Evolutionary conservation across 1,284 basidiomycete species (phyloP).

Genomic region (Ganoderma sp.): DNA sequence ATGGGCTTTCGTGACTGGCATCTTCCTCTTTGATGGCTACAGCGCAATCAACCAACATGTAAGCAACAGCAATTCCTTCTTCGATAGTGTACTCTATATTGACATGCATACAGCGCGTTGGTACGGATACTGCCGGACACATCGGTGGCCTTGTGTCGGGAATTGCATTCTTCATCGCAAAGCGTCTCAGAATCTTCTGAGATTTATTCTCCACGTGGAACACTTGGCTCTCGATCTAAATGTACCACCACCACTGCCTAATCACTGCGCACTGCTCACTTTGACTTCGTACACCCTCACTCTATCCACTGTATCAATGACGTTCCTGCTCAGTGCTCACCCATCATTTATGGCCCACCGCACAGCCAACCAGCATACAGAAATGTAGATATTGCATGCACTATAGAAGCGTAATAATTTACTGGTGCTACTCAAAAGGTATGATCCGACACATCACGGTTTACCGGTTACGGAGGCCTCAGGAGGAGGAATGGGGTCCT

Average conservation of each 20-base stretch:
- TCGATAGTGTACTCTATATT: constrained; percentile 18
- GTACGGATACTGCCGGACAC: constrained; percentile 78
- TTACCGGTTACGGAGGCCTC: not conserved
- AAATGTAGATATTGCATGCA: not conserved
- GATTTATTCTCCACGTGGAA: not conserved
- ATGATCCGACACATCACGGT: not conserved
- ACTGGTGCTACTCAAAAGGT: constrained; percentile 7
- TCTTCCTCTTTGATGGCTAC: constrained; percentile 78
- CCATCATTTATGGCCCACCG: not conserved
- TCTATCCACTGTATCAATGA: not conserved
- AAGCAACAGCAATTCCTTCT: constrained; percentile 38
- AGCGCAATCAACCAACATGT: constrained; percentile 50
- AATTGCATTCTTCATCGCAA: constrained; percentile 56
- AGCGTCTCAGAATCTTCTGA: constrained; percentile 35
- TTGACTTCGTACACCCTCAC: not conserved
- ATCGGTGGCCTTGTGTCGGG: constrained; percentile 80
- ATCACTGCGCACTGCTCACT: not conserved
- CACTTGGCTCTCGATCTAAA: not conserved
- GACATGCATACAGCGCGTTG: constrained; percentile 44
- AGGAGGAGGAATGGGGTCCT: constrained; percentile 41
- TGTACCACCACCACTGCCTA: not conserved
- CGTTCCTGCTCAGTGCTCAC: not conserved
- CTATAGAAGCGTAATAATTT: constrained; percentile 14
- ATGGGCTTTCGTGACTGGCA: constrained; percentile 76
- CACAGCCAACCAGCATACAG: not conserved